phyloP scores from a whole-genome alignment of 2,329 filamentous ascomycete species.

The Monilinia polystroma region DNA sequence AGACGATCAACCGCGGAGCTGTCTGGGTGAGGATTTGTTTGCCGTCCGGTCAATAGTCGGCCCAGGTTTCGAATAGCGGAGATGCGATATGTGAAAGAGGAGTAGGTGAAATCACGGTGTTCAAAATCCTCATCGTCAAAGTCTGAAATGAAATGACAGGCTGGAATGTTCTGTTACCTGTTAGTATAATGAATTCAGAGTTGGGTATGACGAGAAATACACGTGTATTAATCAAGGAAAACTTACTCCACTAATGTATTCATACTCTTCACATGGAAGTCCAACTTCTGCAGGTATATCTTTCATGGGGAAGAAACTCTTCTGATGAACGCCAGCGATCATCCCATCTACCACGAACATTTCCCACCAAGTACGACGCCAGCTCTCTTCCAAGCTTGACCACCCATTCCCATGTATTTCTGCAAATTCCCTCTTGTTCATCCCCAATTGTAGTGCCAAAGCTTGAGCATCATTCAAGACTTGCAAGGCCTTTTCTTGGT shows the following conservation, averaged over 20 bases:
- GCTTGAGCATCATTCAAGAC: constrained; percentile 67
- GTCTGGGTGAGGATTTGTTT: constrained; percentile 46
- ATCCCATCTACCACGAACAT: constrained; percentile 68
- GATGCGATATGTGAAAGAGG: constrained; percentile 82
- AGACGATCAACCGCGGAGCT: constrained; percentile 56
- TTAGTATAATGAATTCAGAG: constrained; percentile 25
- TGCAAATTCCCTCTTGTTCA: constrained; percentile 70
- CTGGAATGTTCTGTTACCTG: constrained; percentile 53
- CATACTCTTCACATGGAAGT: constrained; percentile 79
- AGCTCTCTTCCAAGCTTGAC: constrained; percentile 73
- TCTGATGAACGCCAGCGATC: constrained; percentile 75
- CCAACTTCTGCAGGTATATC: constrained; percentile 66
- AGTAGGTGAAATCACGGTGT: constrained; percentile 68
- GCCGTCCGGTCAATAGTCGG: constrained; percentile 64
- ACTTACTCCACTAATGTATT: constrained; percentile 59
- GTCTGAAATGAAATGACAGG: constrained; percentile 64
- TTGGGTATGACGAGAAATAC: neutral
- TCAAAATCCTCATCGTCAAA: constrained; percentile 70
- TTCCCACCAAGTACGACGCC: constrained; percentile 91
- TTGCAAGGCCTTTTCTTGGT: constrained; percentile 66
- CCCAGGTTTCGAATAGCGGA: constrained; percentile 77
- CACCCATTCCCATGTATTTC: constrained; percentile 61
- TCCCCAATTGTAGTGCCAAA: constrained; percentile 71
- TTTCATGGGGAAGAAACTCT: constrained; percentile 68
- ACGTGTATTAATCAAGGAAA: neutral